Evolutionary conservation across 2,329 filamentous ascomycete species (phyloP), one percentile per base, ranked within the genome.

Genomic region (Plenodomus tracheiphilus): DNA sequence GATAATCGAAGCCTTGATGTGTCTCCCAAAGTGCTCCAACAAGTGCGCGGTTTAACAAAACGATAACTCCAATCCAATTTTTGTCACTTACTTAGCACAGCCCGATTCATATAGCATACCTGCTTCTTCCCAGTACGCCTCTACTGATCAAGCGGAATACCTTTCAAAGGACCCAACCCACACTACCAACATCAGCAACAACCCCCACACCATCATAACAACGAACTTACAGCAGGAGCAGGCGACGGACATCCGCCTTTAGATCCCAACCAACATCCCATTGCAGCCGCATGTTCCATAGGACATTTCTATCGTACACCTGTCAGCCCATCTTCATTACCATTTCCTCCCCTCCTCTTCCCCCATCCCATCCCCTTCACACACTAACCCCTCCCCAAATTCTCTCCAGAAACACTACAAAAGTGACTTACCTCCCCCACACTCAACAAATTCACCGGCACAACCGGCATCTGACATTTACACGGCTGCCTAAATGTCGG

Each of bases 401-500:
- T 25, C 22, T 10, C 22, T 25, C 32, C 13, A 13, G 4, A 13
- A 5, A 36, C 32, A 7, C 32, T 15, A n/a, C n/a, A n/a, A n/a
- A 17, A 41, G 11, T 22, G 36, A 6, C 11, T 54, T 20, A 66
- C 62, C 55, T 69, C 64, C 8, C 57, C 54, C 13, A 47, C 45
- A 18, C 44, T 58, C 37, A 69, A 51, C 48, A 61, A 28, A 39
- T 65, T 56, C 28, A 56, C 46, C 1, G 66, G 66, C 11, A 69
- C 50, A 25, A 69, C 48, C 1, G 66, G 61, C 44, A 56, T 56
- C 8, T 45, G 18, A 39, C 65, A 69, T 10, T 64, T 49, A 41
- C 66, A 69, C 11, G 30, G 19, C 13, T 40, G 18, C 37, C 62
- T 63, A 48, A 69, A 69, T 1, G 51, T 59, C 2, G 66, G 66